Percentiles rank a stretch among this genome's conserved stretches.
Conservation (phyloP, 306 rosid genomes). For the Vicia sativa region DNA sequence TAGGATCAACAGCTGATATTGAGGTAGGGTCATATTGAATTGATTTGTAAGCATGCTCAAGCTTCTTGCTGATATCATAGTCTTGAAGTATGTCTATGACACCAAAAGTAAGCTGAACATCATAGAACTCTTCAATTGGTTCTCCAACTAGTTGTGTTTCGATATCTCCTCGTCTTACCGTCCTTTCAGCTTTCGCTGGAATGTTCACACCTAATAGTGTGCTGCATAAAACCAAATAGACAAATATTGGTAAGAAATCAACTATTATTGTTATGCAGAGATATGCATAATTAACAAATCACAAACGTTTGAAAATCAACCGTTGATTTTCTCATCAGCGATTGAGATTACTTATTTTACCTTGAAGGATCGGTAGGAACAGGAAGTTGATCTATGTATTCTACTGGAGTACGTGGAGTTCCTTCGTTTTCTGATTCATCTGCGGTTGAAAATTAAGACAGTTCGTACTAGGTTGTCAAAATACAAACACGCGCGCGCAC, state of each 20-base stretch:
- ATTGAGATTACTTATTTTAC: slow-evolving; percentile 35
- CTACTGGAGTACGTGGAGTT: slow-evolving; percentile 52
- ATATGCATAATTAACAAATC: neutral
- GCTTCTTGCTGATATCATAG: slow-evolving; percentile 98
- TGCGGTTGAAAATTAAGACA: slow-evolving; percentile 31
- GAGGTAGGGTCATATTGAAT: slow-evolving; percentile 87
- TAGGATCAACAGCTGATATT: slow-evolving; percentile 94
- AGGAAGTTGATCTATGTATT: slow-evolving; percentile 66
- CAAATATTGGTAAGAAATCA: slow-evolving; percentile 3
- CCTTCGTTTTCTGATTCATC: slow-evolving; percentile 55
- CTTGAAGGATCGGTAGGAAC: slow-evolving; percentile 68
- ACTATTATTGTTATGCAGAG: no score
- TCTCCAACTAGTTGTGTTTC: slow-evolving; percentile 76
- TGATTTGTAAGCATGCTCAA: slow-evolving; percentile 96
- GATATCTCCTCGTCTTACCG: slow-evolving; percentile 58
- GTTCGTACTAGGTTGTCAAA: slow-evolving; percentile 1
- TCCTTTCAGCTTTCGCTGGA: slow-evolving; percentile 80
- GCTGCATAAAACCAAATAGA: slow-evolving; percentile 49
- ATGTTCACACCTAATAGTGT: slow-evolving; percentile 66
- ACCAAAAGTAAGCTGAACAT: slow-evolving; percentile 74
- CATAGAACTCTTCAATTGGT: slow-evolving; percentile 80
- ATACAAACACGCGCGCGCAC: no score
- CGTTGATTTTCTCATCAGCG: neutral
- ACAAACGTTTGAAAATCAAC: neutral
- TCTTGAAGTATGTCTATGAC: slow-evolving; percentile 96